Evolutionary conservation across 2,329 filamentous ascomycete genomes (phyloP).

Genomic region (Capronia epimyces): DNA sequence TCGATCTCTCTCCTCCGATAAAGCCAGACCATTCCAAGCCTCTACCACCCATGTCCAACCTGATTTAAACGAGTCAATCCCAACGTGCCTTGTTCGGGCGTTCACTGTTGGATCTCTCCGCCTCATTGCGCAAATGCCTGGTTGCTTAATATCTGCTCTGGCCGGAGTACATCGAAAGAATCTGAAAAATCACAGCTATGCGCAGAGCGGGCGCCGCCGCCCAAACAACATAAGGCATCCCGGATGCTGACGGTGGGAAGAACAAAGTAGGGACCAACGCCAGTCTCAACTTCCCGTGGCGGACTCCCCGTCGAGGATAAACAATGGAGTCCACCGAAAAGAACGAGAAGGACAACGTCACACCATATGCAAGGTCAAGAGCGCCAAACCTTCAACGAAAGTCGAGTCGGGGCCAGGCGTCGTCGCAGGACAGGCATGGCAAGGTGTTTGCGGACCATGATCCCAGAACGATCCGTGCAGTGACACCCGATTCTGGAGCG

Average conservation of each 20-base stretch:
- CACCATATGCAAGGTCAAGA: constrained; percentile 14
- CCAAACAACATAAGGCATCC: neutral
- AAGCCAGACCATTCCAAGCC: neutral
- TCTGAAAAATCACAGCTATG: constrained; percentile 6
- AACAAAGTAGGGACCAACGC: neutral
- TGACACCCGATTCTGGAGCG: constrained; percentile 41
- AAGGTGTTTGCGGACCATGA: constrained; percentile 38
- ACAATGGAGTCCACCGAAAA: constrained; percentile 14
- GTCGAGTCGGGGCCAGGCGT: constrained; percentile 17
- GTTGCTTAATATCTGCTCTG: constrained; percentile 9
- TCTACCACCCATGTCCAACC: neutral
- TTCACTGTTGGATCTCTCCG: neutral
- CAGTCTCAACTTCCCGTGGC: neutral
- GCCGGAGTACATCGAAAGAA: constrained; percentile 17
- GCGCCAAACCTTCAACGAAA: constrained; percentile 18
- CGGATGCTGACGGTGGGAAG: constrained; percentile 6
- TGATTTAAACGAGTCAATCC: neutral
- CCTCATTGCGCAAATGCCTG: constrained; percentile 18
- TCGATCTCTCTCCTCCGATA: neutral
- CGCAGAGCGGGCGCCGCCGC: constrained; percentile 1
- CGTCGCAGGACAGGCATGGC: constrained; percentile 26
- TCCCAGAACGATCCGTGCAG: constrained; percentile 42
- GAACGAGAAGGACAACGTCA: constrained; percentile 9
- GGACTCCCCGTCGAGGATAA: neutral
- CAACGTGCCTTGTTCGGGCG: neutral